Evolutionary conservation across 1,284 basidiomycete species (phyloP), one percentile per base, ranked within the genome.

Genomic region (Puccinia brachypodii): DNA sequence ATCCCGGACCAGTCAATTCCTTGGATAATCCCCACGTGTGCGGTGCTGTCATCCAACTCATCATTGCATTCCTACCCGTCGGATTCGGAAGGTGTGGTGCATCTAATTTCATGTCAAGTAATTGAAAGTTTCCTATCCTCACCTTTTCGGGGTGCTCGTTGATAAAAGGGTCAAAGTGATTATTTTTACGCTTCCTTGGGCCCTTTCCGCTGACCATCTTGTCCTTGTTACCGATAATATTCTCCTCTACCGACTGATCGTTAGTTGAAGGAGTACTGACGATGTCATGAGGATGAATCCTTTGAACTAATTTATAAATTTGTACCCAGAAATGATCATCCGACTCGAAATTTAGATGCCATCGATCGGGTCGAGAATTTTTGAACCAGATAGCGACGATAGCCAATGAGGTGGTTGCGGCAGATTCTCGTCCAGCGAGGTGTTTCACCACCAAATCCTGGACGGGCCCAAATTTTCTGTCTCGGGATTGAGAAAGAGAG

Each of bases 261-360:
- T n/a, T n/a, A n/a, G n/a, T n/a, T n/a, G n/a, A n/a, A n/a, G n/a
- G n/a, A 31, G 16, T 16, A 40, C 3, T 36, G 19, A 3, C 7
- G 9, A 1, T 40, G 31, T 19, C 50, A 53, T 4, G 16, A 19
- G 36, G 62, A 22, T 16, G 22, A 38, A 22, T n/a, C 40, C 19
- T n/a, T 19, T 64, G 33, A 36, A 36, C 13, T 38, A 64, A n/a
- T 1, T 16, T 38, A 4, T 16, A 16, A 8, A 36, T 36, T 64
- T n/a, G 62, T 22, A 19, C 62, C 62, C 62, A 64, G 40, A 64
- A 64, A 19, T 64, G 40, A 40, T 64, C 16, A 38, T 64, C 62
- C 3, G 36, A 64, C n/a, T 3, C 40, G 31, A 64, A 40, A 2
- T 8, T 64, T 40, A 19, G 3, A 2, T 40, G 6, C 62, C 62